Base-by-base conservation (phyloP, 2,329 filamentous ascomycete genomes). In the Nemania sp. region DNA sequence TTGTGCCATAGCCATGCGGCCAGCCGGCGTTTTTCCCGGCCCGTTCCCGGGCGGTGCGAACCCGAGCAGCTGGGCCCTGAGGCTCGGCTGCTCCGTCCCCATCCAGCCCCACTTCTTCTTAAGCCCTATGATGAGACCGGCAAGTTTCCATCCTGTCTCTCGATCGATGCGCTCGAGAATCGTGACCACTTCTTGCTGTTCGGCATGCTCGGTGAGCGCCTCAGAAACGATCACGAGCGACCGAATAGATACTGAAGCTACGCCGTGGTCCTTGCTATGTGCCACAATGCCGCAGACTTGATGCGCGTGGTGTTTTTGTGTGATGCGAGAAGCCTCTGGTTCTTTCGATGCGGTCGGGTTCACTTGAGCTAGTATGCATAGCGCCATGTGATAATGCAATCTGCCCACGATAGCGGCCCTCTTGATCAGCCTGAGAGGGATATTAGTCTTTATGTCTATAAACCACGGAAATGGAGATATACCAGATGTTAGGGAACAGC, bases 271-370 rank as follows among this genome's bases (percentile, higher is more conserved):
- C 64, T 91, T 89, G 46, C 88, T 85, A 67, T 96, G 91, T 2
- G 90, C 89, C 20, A 90, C 86, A 57, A 97, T 95, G 12, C 93
- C 93, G 67, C 92, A 97, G 20, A 96, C 87, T 68, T 92, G 87
- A 61, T 89, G 86, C 0, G 91, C 88, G 67, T 97, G 90, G 57
- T 84, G 82, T 43, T 86, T 77, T 63, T 89, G 86, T 66, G 89
- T 80, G 4, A 80, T 77, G 41, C 81, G 82, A 82, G 93, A 90
- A 55, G 91, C 86, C 3, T 83, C 76, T 15, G 77, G 76, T 31
- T 83, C 78, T 6, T 80, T 75, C 9, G 81, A 76, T 31, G 86
- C 79, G 46, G 88, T 70, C 0, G 92, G 92, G 68, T 96, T 88
- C 19, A 86, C 86, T 62, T 93, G 89, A 3, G 89, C 84, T 5